phyloP scores from a whole-genome alignment of 306 rosid species.

The Abrus pulchellus region DNA sequence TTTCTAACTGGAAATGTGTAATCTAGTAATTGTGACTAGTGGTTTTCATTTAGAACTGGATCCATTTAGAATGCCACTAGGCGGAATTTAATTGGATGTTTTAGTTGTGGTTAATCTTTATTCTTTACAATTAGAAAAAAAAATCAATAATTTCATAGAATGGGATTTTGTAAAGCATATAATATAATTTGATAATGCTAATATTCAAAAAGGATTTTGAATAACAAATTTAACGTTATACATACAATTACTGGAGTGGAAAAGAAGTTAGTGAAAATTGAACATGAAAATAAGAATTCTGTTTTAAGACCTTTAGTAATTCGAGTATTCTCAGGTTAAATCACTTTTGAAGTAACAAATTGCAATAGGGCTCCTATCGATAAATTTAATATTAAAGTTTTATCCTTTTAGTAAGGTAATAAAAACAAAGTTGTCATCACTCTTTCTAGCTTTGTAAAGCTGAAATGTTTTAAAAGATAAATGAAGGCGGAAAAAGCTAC shows the following conservation, averaged over 20 bases:
- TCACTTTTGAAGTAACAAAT: background rate
- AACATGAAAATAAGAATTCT: background rate
- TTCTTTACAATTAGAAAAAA: background rate
- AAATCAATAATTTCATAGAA: background rate
- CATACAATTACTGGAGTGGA: background rate
- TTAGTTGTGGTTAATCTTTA: constrained; percentile 1
- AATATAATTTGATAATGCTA: constrained; percentile 4
- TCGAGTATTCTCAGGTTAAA: background rate
- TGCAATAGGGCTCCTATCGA: background rate
- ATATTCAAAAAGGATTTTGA: background rate
- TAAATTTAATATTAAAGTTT: background rate
- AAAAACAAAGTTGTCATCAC: too few species aligned
- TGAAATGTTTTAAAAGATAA: constrained; percentile 10
- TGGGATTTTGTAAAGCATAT: constrained; percentile 4
- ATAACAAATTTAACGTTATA: background rate
- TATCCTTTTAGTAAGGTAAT: too few species aligned
- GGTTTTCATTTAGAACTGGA: constrained; percentile 19
- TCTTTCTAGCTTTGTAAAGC: background rate
- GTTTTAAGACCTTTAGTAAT: background rate
- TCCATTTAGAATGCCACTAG: constrained; percentile 2
- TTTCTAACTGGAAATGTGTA: background rate
- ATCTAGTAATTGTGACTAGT: background rate
- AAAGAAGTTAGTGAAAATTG: background rate
- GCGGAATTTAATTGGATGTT: background rate
- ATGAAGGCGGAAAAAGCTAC: background rate